Evolutionary conservation across 2,329 filamentous ascomycete species (phyloP).

Genomic region (Phyllosticta citribraziliensis): DNA sequence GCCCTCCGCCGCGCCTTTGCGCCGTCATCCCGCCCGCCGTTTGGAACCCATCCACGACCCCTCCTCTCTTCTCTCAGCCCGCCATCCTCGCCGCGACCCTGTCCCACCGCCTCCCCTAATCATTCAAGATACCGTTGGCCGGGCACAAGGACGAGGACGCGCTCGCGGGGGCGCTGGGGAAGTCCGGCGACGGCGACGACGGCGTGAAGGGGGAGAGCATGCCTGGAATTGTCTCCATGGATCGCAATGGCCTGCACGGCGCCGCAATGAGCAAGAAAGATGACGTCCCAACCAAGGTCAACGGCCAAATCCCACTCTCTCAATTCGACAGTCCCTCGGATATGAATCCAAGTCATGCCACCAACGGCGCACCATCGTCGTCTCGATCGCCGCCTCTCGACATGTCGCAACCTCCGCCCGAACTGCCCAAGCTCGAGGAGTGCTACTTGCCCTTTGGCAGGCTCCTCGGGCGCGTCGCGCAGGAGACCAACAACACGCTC

Average conservation of each 20-base stretch:
- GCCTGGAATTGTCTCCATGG: conserved; percentile 41
- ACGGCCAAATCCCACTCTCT: conserved; percentile 3
- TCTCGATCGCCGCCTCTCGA: conserved; percentile 8
- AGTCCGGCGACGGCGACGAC: conserved; percentile 23
- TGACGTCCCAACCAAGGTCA: conserved; percentile 7
- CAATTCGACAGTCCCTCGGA: conserved; percentile 8
- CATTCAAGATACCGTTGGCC: conserved; percentile 9
- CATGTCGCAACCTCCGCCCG: conserved; percentile 34
- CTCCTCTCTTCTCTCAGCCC: not conserved
- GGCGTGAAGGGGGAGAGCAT: conserved; percentile 29
- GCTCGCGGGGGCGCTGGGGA: conserved; percentile 11
- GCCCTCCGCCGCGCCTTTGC: conserved; percentile 4
- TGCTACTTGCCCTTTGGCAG: conserved; percentile 65
- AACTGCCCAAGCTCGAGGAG: conserved; percentile 58
- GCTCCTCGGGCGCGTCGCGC: conserved; percentile 68
- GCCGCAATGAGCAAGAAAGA: conserved; percentile 16
- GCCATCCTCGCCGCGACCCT: conserved; percentile 1
- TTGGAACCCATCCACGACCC: conserved; percentile 5
- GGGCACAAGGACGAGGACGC: conserved; percentile 9
- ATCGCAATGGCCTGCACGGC: conserved; percentile 32
- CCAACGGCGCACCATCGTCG: conserved; percentile 10
- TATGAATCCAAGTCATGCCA: conserved; percentile 2
- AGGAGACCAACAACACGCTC: conserved; percentile 73
- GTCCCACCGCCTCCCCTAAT: conserved; percentile 1
- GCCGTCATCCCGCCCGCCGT: conserved; percentile 2